Percentiles rank a stretch among this genome's conserved stretches.
phyloP scores from a whole-genome alignment of 306 rosid genomes.

The Fagus sylvatica region DNA sequence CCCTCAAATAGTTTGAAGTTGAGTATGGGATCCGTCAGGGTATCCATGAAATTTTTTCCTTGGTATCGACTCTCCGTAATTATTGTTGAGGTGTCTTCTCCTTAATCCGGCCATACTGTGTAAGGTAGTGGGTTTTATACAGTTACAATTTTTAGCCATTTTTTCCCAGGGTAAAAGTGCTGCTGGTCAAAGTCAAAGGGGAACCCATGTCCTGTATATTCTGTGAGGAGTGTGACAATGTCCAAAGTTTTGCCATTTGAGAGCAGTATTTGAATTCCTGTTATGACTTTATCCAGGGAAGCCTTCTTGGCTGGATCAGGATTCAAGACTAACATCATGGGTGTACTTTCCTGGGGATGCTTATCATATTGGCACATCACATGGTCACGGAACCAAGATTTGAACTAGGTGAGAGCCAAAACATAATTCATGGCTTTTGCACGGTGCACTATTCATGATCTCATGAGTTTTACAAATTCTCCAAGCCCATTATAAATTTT shows the following conservation, averaged over 20 bases:
- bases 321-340: slow-evolving; percentile 17
- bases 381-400: no score
- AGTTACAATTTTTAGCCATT: slow-evolving; percentile 30
- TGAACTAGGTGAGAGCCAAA: no score
- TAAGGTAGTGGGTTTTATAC: slow-evolving; percentile 40
- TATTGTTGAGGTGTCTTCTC: slow-evolving; percentile 27
- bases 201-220: slow-evolving; percentile 23
- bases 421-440: no score
- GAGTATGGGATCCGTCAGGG: slow-evolving; percentile 8
- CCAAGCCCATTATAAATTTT: no score
- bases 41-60: slow-evolving; percentile 6
- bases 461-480: no score
- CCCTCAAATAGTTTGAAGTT: slow-evolving; percentile 39
- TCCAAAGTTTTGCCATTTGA: slow-evolving; percentile 25
- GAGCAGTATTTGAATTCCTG: slow-evolving; percentile 12
- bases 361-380: not conserved
- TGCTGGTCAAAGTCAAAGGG: slow-evolving; percentile 27
- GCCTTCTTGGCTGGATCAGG: slow-evolving; percentile 21
- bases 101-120: slow-evolving; percentile 22
- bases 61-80: slow-evolving; percentile 22
- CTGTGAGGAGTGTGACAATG: slow-evolving; percentile 24
- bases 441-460: no score
- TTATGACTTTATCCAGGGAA: slow-evolving; percentile 31
- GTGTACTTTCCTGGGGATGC: not conserved
- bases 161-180: slow-evolving; percentile 36